These are phyloP conservation scores for Aristolochia fimbriata DNA, from an alignment of 164 flowering plant genomes.

Conservation along the genomic window DNA sequence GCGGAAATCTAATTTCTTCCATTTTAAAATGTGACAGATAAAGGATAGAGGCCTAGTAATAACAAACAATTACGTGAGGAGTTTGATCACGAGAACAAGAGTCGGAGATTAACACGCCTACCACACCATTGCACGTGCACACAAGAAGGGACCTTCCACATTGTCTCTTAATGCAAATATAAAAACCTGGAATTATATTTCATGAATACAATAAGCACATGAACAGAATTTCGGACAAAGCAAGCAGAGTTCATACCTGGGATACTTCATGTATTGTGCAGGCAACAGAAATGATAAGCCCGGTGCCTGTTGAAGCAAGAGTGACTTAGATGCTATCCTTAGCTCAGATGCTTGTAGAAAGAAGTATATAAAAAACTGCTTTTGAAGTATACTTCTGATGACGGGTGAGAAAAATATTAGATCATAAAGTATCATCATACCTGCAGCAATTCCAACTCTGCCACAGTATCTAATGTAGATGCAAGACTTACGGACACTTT, in stretches of 20 bases:
- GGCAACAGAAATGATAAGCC: slow-evolving; percentile 92
- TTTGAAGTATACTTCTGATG: neutral
- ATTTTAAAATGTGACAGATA: no score
- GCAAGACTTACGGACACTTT: slow-evolving; percentile 76
- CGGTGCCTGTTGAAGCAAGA: slow-evolving; percentile 62
- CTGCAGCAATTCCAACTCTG: slow-evolving; percentile 82
- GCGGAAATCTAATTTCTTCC: no score
- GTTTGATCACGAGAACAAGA: no score
- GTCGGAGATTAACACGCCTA: no score
- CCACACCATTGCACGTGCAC: no score
- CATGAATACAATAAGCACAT: neutral
- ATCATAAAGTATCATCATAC: slow-evolving; percentile 18
- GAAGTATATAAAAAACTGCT: neutral
- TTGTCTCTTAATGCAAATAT: neutral
- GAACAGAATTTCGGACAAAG: neutral
- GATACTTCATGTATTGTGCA: slow-evolving; percentile 63
- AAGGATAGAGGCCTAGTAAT: no score
- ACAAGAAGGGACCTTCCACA: no score
- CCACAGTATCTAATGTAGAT: slow-evolving; percentile 70
- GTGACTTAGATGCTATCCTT: neutral
- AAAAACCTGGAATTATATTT: neutral
- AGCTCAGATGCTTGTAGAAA: neutral
- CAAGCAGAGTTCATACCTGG: slow-evolving; percentile 38
- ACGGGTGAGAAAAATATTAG: neutral
- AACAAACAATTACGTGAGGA: no score